phyloP scores from a whole-genome alignment of 1,284 basidiomycete genomes.

The Golubevia pallescens region DNA sequence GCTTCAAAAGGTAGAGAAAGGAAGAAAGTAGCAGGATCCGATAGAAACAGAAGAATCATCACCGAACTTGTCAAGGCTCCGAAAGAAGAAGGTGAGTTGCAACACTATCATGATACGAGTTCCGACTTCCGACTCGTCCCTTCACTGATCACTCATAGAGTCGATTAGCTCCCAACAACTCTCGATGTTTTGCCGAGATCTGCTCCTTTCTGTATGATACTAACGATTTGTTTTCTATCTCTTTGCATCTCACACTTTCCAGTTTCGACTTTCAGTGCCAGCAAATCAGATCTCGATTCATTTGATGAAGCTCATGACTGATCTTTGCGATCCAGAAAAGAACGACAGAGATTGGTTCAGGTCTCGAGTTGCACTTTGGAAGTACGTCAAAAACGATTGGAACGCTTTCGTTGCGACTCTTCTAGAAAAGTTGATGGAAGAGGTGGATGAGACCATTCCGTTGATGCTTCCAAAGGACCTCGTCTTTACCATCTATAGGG shows the following conservation, averaged over 20 bases:
- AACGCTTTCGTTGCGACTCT: conserved; percentile 2
- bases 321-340: conserved; percentile 7
- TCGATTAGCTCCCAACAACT: no score
- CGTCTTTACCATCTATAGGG: conserved; percentile 10
- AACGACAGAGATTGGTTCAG: conserved; percentile 12
- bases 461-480: conserved; percentile 9
- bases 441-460: conserved; percentile 10
- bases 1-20: not conserved
- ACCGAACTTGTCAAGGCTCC: not conserved
- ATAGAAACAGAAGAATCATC: not conserved
- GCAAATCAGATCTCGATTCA: conserved; percentile 1
- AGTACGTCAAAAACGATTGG: conserved; percentile 6
- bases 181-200: conserved; percentile 3
- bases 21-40: not conserved
- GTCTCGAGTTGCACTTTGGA: conserved; percentile 3
- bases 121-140: no score
- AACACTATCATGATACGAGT: not conserved
- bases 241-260: not conserved
- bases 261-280: not conserved
- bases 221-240: conserved; percentile 1
- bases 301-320: conserved; percentile 3
- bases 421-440: conserved; percentile 7
- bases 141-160: no score
- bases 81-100: not conserved
- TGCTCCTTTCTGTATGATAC: conserved; percentile 1